Evolutionary conservation across 345 rosid species (phyloP), one percentile per base, ranked within the genome.

Genomic region (Sonneratia caseolaris): DNA sequence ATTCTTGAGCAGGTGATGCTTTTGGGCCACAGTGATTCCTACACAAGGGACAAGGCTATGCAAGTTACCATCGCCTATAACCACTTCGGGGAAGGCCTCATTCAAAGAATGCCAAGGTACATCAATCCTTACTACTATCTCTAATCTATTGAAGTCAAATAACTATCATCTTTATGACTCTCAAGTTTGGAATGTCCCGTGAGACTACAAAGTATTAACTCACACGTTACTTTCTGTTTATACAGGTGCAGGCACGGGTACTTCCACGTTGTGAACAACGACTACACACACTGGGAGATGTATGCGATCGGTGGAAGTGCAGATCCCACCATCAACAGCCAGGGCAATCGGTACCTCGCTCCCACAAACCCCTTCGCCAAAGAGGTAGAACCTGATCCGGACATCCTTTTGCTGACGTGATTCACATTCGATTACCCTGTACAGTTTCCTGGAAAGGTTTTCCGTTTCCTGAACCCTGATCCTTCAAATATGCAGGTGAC

Each of bases 251-350:
- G 99, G 68, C 97, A 92, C 71, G 99, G 99, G 38, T 96, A 92
- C 79, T 92, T 96, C 83, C 98, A 96, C 75, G 98, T 96, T 43
- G 97, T 96, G 22, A 96, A 96, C 91, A 96, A 96, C 72, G 98
- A 96, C 83, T 96, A 96, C 74, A 92, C 99, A 0, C 98, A 96
- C 68, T 96, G 99, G 99, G 95, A 83, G 78, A 96, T 96, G 99
- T 92, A 96, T 83, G 99, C 99, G 5, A 92, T 96, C 10, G 98
- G 99, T 75, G 99, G 99, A 57, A 92, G 99, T 84, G 99, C 98
- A 4, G 74, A 87, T 40, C 99, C 99, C 61, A 96, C 99, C 49
- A 96, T 92, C 53, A 96, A 92, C 85, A 96, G 99, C 68, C 99
- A 96, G 70, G 99, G 94, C 62, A 96, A 96, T 78, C 77, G 98